These are phyloP conservation scores for Persicaria maculosa DNA, from an alignment of 148 eudicot species.

Conservation along the genomic window DNA sequence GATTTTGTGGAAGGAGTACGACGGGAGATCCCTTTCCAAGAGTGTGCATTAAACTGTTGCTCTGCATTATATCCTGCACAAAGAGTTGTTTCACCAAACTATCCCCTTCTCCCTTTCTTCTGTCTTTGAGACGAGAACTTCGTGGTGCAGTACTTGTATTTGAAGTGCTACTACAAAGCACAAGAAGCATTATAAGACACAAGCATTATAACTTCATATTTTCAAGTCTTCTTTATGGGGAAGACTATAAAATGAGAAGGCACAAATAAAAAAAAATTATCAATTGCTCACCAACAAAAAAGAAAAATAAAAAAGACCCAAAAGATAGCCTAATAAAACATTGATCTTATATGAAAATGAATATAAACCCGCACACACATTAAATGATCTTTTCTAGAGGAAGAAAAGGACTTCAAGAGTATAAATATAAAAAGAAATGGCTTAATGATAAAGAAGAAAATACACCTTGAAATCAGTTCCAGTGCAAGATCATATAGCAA, in stretches of 20 bases:
- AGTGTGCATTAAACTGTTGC: conserved; percentile 53
- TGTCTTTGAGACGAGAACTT: conserved; percentile 90
- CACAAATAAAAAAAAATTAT: not conserved
- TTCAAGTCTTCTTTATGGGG: not conserved
- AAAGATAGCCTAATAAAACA: not conserved
- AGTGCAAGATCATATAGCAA: conserved; percentile 92
- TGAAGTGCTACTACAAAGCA: conserved; percentile 5
- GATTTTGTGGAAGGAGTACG: conserved; percentile 75
- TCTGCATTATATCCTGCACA: conserved; percentile 70
- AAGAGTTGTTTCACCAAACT: conserved; percentile 69
- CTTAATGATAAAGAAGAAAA: conserved; percentile 15
- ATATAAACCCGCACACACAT: not conserved
- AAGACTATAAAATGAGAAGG: not conserved
- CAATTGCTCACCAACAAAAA: not conserved
- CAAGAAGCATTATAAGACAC: not conserved
- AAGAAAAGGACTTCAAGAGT: not conserved
- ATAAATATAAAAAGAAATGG: not conserved
- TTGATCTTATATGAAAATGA: not conserved
- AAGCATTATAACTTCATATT: not conserved
- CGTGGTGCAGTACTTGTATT: conserved; percentile 44
- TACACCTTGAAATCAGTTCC: conserved; percentile 71
- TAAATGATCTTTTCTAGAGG: not conserved
- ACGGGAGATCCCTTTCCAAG: conserved; percentile 74
- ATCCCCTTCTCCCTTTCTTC: conserved; percentile 82
- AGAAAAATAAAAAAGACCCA: not conserved